phyloP scores from a whole-genome alignment of 2,329 filamentous ascomycete genomes.

The Beauveria sp. region DNA sequence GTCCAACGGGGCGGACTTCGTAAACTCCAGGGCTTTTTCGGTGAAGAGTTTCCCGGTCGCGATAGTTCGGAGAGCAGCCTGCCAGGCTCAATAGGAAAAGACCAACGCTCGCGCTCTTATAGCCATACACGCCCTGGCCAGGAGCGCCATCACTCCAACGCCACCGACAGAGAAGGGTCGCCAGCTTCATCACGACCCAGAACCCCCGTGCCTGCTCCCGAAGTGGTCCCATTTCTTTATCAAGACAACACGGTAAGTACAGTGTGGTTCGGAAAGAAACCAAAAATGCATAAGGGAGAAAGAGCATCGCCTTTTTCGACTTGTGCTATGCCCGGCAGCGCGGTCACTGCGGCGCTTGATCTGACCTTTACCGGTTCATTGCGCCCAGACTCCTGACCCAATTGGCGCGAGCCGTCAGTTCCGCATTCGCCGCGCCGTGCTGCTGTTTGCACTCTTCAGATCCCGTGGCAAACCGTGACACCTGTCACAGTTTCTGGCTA shows the following conservation, averaged over 20 bases:
- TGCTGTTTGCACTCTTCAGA: not conserved
- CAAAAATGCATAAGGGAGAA: not conserved
- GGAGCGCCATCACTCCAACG: slow-evolving; percentile 74
- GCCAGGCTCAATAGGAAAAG: slow-evolving; percentile 43
- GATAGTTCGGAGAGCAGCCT: slow-evolving; percentile 69
- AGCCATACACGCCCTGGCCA: slow-evolving; percentile 54
- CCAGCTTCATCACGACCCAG: slow-evolving; percentile 69
- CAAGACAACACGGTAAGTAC: slow-evolving; percentile 63
- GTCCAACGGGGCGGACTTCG: slow-evolving; percentile 65
- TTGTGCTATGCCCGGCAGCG: not conserved
- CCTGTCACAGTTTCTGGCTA: slow-evolving; percentile 17
- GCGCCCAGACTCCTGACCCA: slow-evolving; percentile 4
- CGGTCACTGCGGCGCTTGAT: not conserved
- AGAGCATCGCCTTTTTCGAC: slow-evolving; percentile 17
- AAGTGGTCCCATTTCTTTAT: slow-evolving; percentile 96
- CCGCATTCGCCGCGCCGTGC: not conserved
- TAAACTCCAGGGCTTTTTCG: slow-evolving; percentile 86
- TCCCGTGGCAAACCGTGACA: slow-evolving; percentile 2
- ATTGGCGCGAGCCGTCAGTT: slow-evolving; percentile 6
- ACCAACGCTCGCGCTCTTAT: slow-evolving; percentile 57
- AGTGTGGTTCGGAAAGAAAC: slow-evolving; percentile 19
- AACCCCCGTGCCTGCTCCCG: slow-evolving; percentile 80
- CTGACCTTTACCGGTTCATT: slow-evolving; percentile 8
- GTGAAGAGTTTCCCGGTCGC: slow-evolving; percentile 72
- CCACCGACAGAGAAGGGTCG: slow-evolving; percentile 65